Evolutionary conservation across 768 basidiomycete genomes (phyloP).

Genomic region (Russula dissimulans): DNA sequence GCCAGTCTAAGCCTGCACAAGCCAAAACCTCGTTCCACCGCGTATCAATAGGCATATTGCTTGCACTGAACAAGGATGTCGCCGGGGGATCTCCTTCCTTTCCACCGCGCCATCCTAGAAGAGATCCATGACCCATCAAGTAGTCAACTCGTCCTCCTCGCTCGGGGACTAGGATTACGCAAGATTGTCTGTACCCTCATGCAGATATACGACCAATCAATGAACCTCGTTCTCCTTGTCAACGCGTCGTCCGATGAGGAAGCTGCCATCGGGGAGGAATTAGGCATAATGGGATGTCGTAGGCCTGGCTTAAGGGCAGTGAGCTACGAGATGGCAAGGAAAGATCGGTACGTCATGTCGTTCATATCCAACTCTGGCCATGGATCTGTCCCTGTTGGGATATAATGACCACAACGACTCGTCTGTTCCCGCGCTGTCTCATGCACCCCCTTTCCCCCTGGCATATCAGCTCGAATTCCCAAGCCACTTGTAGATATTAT

Average conservation of each 20-base stretch:
- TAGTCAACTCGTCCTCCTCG: slow-evolving; percentile 68
- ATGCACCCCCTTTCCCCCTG: not conserved
- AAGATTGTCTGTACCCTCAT: slow-evolving; percentile 77
- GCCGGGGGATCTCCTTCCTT: slow-evolving; percentile 37
- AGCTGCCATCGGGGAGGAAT: slow-evolving; percentile 82
- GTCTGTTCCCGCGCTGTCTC: too few relatives aligned
- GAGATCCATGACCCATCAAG: slow-evolving; percentile 65
- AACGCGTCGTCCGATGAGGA: slow-evolving; percentile 84
- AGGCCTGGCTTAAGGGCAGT: slow-evolving; percentile 78
- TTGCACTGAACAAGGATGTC: slow-evolving; percentile 11
- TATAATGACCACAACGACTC: not conserved
- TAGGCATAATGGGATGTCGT: slow-evolving; percentile 86
- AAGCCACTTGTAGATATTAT: not conserved
- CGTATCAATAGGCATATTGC: not conserved
- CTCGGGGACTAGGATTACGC: slow-evolving; percentile 84
- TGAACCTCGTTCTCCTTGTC: slow-evolving; percentile 76
- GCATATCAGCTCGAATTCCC: not conserved
- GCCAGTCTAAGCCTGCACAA: not conserved
- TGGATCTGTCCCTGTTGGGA: not conserved
- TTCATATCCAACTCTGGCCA: not conserved
- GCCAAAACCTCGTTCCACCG: not conserved
- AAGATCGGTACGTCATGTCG: slow-evolving; percentile 54
- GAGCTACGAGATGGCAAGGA: slow-evolving; percentile 68
- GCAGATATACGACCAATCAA: slow-evolving; percentile 85
- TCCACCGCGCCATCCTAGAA: slow-evolving; percentile 59